Evolutionary conservation across 257 asterid species (phyloP).

Genomic region (Solanum paucissectum): DNA sequence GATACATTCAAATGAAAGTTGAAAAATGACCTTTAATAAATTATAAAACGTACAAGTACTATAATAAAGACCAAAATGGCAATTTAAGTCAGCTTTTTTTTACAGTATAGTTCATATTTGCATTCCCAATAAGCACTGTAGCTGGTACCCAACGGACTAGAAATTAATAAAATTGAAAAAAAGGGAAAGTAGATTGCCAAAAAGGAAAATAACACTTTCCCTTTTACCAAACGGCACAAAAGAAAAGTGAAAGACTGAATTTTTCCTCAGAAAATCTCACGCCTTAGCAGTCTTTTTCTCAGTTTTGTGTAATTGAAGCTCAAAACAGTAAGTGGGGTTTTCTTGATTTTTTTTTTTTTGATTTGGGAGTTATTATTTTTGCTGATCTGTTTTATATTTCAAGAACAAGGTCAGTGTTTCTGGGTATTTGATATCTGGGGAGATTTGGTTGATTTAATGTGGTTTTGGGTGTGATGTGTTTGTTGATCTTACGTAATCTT

Average conservation of each 20-base stretch:
- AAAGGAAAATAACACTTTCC: conserved; percentile 31
- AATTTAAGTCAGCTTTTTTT: not conserved
- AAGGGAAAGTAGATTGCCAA: not conserved
- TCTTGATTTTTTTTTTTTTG: conserved; percentile 13
- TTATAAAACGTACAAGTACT: not conserved
- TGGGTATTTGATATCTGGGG: conserved; percentile 4
- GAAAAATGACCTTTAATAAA: not conserved
- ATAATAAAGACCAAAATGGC: not conserved
- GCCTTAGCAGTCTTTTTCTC: conserved; percentile 23
- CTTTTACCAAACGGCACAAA: conserved; percentile 44
- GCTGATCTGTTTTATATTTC: not conserved
- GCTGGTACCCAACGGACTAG: not conserved
- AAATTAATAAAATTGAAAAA: not conserved
- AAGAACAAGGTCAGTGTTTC: conserved; percentile 15
- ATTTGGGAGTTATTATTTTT: conserved; percentile 17
- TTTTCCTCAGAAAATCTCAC: conserved; percentile 28
- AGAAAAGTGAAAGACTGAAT: conserved; percentile 41
- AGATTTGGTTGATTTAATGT: conserved; percentile 33
- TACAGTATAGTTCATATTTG: not conserved
- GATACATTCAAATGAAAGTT: not conserved
- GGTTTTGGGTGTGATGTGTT: conserved; percentile 35
- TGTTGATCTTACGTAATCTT: conserved; percentile 42
- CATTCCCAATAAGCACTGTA: conserved; percentile 1
- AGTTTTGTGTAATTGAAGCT: conserved; percentile 24
- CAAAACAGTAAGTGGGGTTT: conserved; percentile 20